phyloP scores from a whole-genome alignment of 2,329 filamentous ascomycete species.

The Bipolaris gigantea region DNA sequence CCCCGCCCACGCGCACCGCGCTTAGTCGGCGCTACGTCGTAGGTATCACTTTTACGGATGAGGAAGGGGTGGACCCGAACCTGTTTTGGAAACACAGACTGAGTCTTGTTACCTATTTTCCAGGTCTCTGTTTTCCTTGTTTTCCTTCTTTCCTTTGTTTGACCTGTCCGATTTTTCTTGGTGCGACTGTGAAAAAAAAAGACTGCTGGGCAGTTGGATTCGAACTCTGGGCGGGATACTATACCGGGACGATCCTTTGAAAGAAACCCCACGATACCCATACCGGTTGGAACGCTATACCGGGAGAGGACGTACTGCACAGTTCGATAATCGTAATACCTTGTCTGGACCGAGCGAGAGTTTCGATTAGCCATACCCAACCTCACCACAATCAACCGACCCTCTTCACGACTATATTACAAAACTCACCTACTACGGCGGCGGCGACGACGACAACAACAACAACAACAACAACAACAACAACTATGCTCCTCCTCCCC shows the following conservation, averaged over 20 bases:
- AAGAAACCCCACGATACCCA: background rate
- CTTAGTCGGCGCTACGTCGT: background rate
- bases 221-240: background rate
- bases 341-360: background rate
- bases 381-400: background rate
- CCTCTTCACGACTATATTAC: background rate
- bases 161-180: background rate
- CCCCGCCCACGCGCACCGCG: background rate
- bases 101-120: background rate
- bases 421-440: background rate
- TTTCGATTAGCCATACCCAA: background rate
- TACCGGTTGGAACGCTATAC: background rate
- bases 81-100: background rate
- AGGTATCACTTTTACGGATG: background rate
- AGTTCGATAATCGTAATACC: background rate
- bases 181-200: background rate
- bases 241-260: background rate
- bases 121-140: background rate
- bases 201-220: background rate
- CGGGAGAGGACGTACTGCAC: background rate
- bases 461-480: too few relatives aligned
- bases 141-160: background rate
- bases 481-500: slow-evolving; percentile 29
- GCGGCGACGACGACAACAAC: too few relatives aligned
- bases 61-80: background rate